Evolutionary conservation across 305 asterid species (phyloP).

Genomic region (Petunia hybrid): DNA sequence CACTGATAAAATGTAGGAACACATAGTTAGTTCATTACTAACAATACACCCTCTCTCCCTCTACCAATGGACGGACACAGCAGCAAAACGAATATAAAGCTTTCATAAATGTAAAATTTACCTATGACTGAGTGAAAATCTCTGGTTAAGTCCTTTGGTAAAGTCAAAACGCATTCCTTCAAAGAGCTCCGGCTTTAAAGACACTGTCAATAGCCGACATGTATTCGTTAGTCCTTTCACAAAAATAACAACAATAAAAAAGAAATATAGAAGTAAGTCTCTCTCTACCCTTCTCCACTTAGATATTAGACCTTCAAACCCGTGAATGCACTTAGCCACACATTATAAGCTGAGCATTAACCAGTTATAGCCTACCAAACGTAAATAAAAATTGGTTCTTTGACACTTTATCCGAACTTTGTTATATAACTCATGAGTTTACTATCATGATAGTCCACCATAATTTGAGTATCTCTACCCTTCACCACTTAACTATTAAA

Average conservation of each 20-base stretch:
- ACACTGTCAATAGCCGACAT: slow-evolving; percentile 70
- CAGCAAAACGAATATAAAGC: neutral
- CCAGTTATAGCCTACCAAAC: neutral
- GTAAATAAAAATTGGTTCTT: neutral
- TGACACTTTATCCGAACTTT: neutral
- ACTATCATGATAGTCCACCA: too few species aligned
- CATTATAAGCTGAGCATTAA: too few species aligned
- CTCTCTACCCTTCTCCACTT: neutral
- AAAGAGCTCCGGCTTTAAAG: slow-evolving; percentile 95
- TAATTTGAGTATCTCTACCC: too few species aligned
- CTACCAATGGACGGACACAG: neutral
- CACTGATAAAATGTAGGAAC: slow-evolving; percentile 54
- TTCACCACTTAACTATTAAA: too few species aligned
- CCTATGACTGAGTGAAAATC: slow-evolving; percentile 96
- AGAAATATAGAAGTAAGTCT: neutral
- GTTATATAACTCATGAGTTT: too few species aligned
- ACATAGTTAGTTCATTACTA: neutral
- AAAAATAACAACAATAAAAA: neutral
- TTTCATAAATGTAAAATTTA: slow-evolving; percentile 40
- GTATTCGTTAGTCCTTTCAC: neutral
- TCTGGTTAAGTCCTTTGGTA: slow-evolving; percentile 88
- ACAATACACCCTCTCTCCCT: neutral
- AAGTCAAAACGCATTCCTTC: slow-evolving; percentile 98
- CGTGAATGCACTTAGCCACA: too few species aligned
- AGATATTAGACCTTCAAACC: too few species aligned